phyloP scores from a whole-genome alignment of 306 rosid species.

The Inga leiocalycina region DNA sequence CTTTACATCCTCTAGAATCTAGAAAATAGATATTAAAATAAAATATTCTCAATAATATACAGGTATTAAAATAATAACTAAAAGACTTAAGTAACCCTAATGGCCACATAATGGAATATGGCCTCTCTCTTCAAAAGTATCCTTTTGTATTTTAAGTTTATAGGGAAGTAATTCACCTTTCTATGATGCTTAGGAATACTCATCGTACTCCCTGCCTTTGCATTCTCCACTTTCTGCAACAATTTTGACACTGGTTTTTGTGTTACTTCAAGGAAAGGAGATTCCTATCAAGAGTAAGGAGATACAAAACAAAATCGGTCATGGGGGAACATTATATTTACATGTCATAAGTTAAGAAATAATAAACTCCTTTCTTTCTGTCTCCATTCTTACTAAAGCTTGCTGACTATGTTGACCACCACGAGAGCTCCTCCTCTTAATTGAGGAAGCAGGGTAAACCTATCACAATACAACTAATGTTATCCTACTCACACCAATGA shows the following conservation, averaged over 20 bases:
- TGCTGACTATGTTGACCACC: constrained; percentile 62
- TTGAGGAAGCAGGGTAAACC: constrained; percentile 79
- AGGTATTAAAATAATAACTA: no score
- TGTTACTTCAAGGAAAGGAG: constrained; percentile 59
- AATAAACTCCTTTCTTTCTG: constrained; percentile 27
- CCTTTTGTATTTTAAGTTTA: constrained; percentile 15
- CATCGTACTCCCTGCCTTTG: constrained; percentile 62
- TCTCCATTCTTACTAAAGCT: constrained; percentile 47
- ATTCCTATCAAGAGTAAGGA: constrained; percentile 52
- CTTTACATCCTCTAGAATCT: background rate
- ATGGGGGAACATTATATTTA: constrained; percentile 30
- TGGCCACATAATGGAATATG: background rate
- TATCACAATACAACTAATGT: constrained; percentile 37
- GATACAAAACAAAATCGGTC: constrained; percentile 26
- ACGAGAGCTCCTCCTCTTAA: constrained; percentile 60
- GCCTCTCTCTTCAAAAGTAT: background rate
- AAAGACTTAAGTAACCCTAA: background rate
- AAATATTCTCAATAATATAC: background rate
- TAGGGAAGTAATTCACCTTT: constrained; percentile 55
- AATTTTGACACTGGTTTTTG: constrained; percentile 79
- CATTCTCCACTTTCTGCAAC: constrained; percentile 72
- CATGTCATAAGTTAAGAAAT: constrained; percentile 26
- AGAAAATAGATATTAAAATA: background rate
- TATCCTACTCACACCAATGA: constrained; percentile 3
- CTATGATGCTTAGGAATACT: constrained; percentile 82